Base-by-base conservation (phyloP, 129 eudicot species). In the Flaveria robusta region DNA sequence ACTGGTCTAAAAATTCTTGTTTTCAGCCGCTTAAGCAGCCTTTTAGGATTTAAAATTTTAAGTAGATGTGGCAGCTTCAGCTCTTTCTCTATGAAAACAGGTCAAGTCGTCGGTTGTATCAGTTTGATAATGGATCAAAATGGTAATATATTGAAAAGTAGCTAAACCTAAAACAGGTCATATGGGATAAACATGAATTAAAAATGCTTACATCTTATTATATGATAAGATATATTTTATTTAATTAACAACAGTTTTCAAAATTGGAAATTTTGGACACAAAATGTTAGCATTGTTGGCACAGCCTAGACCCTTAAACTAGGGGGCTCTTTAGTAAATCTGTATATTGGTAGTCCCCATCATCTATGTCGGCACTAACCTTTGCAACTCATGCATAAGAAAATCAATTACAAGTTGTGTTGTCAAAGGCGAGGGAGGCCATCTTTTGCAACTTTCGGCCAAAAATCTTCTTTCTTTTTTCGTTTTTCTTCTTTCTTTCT, bases 1-100 rank as follows among this genome's bases (percentile, higher is more conserved):
- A 22, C 5, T 41, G 34, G 8, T 31, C 18, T n/a, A 49, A 14
- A 81, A 85, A 88, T 81, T 71, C 11, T 26, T 23, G 7, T 15
- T 49, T 14, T 24, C 19, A 12, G 41, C 18, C 19, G 20, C 50
- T 37, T 39, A 69, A 12, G 72, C 47, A 45, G 69, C 15, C 59
- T 9, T 15, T 42, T 51, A 23, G 63, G 22, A 34, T 34, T 34
- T 34, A 5, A 34, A 34, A 34, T 0, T 12, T 46, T 10, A 54
- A 54, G n/a, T 24, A 13, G 67, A 60, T 39, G 67, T 60, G 8
- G 67, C 41, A 4, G n/a, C 6, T 60, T 60, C 9, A 60, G 12
- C 9, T 19, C 42, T 11, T 60, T 24, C 7, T n/a, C 9, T 24
- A 12, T 26, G 20, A 24, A 60, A 60, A 23, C 2, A 7, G 66